These are phyloP conservation scores for Candida parachauliodes DNA, from an alignment of 805 yeast species.

Conservation along the genomic window DNA sequence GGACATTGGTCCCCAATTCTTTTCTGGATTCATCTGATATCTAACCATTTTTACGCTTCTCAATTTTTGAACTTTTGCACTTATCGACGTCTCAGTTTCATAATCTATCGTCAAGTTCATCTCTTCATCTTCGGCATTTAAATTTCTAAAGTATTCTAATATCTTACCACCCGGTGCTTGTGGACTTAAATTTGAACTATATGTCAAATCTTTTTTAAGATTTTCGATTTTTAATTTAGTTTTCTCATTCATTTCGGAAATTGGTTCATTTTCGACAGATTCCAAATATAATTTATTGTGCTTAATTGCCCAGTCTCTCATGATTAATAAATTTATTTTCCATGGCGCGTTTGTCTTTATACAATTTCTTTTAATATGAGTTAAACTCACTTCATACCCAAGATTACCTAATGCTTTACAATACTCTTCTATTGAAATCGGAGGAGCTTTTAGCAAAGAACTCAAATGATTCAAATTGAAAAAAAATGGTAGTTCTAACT, in stretches of 20 bases:
- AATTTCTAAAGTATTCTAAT: conserved; percentile 28
- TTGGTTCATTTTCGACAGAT: conserved; percentile 13
- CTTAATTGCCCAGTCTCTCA: conserved; percentile 53
- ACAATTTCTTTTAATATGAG: conserved; percentile 85
- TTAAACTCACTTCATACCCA: conserved; percentile 77
- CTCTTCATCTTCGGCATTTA: conserved; percentile 13
- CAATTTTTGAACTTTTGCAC: conserved; percentile 54
- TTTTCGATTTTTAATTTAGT: conserved; percentile 14
- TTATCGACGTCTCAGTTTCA: conserved; percentile 52
- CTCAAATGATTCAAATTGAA: conserved; percentile 76
- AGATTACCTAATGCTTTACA: conserved; percentile 74
- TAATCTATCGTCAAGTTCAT: conserved; percentile 38
- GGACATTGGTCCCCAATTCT: conserved; percentile 97
- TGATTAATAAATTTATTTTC: conserved; percentile 70
- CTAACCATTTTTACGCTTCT: conserved; percentile 79
- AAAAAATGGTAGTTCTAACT: conserved; percentile 68
- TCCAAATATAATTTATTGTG: conserved; percentile 26
- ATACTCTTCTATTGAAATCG: conserved; percentile 71
- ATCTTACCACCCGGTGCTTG: conserved; percentile 51
- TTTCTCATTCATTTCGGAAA: conserved; percentile 10
- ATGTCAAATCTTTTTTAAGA: conserved; percentile 28
- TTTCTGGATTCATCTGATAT: conserved; percentile 88
- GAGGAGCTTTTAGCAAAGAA: conserved; percentile 73
- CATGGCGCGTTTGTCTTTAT: conserved; percentile 90
- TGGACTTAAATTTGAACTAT: conserved; percentile 38